These are phyloP conservation scores for Penicillium occitanis DNA, from an alignment of 2,329 filamentous ascomycete genomes.

Conservation along the genomic window DNA sequence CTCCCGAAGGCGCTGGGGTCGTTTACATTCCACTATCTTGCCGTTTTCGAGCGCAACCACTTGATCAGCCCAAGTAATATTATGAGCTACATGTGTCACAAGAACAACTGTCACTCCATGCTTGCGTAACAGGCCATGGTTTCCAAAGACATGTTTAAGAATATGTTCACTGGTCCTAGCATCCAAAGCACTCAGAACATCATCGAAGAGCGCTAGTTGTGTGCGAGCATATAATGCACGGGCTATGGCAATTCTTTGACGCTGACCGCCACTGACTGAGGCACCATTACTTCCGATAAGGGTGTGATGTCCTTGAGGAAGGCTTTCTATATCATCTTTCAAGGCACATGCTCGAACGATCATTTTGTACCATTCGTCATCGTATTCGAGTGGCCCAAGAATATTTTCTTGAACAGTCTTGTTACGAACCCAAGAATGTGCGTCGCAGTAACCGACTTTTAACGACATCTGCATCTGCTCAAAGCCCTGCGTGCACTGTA, in stretches of 20 bases:
- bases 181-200: conserved; percentile 83
- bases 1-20: conserved; percentile 16
- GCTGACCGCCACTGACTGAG: conserved; percentile 79
- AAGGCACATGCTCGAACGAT: conserved; percentile 7
- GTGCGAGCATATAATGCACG: conserved; percentile 75
- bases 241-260: conserved; percentile 76
- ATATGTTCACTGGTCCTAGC: conserved; percentile 49
- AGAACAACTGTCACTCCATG: not conserved
- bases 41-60: conserved; percentile 11
- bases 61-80: conserved; percentile 3
- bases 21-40: not conserved
- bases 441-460: conserved; percentile 32
- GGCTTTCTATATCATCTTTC: conserved; percentile 24
- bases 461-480: conserved; percentile 32
- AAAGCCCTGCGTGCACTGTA: conserved; percentile 35
- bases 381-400: not conserved
- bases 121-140: conserved; percentile 4
- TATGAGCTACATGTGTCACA: not conserved
- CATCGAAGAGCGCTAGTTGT: conserved; percentile 69
- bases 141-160: conserved; percentile 12
- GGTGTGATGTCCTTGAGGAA: conserved; percentile 74
- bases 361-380: conserved; percentile 12
- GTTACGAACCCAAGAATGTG: conserved; percentile 1
- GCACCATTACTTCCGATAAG: conserved; percentile 66
- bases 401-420: conserved; percentile 2